Evolutionary conservation across 148 eudicot species (phyloP), one percentile per base, ranked within the genome.

Genomic region (Mesembryanthemum crystallinum): DNA sequence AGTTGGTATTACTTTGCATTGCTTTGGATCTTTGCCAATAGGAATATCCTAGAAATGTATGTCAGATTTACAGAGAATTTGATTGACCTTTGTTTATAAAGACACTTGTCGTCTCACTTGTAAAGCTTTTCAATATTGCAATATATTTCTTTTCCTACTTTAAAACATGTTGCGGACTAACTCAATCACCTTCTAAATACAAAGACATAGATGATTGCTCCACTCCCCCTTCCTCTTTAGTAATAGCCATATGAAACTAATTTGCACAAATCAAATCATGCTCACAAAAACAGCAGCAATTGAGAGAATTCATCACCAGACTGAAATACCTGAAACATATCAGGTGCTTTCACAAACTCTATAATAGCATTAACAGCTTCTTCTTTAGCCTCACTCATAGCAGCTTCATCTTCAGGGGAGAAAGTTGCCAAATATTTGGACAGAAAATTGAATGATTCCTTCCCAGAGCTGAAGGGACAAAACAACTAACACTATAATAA

Each of bases 271-370:
- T 11, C 13, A 15, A 52, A 33, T 10, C 5, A 39, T 3, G 7
- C 21, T 42, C 28, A 37, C 29, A 71, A 25, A 0, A n/a, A 43
- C n/a, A 47, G 32, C 23, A 49, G 8, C 28, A 29, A 29, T 42
- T 29, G 18, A 47, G 10, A 59, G 24, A 2, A 75, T 54, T 66
- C 20, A 57, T 45, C 9, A 42, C 23, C 61, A 76, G 3, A 10
- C 5, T 12, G 47, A 29, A 42, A 82, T 92, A 95, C 99, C 98
- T 92, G 97, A 83, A 95, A 92, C 91, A 92, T 87, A 76, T 95
- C 98, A 74, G 99, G 88, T 18, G 97, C 82, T 82, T 91, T 95
- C 39, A 92, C 87, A 82, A 95, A 95, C 73, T 90, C 97, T 69
- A 91, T 39, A 43, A 91, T 79, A 61, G 92, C 83, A 64, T 80